Evolutionary conservation across 2,329 filamentous ascomycete genomes (phyloP).

Genomic region (Colletotrichum tanaceti): DNA sequence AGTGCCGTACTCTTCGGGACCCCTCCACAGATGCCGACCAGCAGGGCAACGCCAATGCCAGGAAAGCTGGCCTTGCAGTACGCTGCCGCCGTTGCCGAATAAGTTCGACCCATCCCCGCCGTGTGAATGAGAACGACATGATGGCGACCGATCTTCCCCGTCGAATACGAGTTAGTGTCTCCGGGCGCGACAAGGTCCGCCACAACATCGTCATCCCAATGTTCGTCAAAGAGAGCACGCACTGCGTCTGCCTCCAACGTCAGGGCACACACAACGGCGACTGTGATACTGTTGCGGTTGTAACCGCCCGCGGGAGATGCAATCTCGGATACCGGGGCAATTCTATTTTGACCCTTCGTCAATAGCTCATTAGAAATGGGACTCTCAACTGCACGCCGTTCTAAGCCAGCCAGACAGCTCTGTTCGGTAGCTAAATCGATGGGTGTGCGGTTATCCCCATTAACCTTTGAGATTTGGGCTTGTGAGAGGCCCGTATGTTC

Average conservation of each 20-base stretch:
- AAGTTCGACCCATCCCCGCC: slow-evolving; percentile 47
- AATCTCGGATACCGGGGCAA: not conserved
- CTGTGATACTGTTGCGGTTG: slow-evolving; percentile 27
- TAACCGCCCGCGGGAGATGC: slow-evolving; percentile 16
- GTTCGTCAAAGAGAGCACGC: slow-evolving; percentile 44
- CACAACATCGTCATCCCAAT: slow-evolving; percentile 44
- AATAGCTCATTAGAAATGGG: no score
- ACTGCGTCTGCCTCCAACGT: slow-evolving; percentile 45
- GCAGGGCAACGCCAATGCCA: slow-evolving; percentile 48
- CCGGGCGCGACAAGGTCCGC: slow-evolving; percentile 42
- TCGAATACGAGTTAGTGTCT: slow-evolving; percentile 47
- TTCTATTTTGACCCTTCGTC: not conserved
- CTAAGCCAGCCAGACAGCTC: no score
- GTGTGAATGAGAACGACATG: slow-evolving; percentile 47
- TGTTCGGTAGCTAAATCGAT: no score
- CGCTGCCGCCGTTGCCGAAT: slow-evolving; percentile 43
- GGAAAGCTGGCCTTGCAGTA: slow-evolving; percentile 50
- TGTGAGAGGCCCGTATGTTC: no score
- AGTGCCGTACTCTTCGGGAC: slow-evolving; percentile 42
- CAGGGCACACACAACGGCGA: slow-evolving; percentile 48
- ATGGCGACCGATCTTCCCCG: slow-evolving; percentile 44
- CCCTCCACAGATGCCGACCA: slow-evolving; percentile 57
- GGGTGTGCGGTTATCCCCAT: no score
- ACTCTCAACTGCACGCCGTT: no score
- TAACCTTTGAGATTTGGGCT: no score